Evolutionary conservation across 257 asterid genomes (phyloP), one percentile per base, ranked within the genome.

Genomic region (Nicotiana tomentosiformis): DNA sequence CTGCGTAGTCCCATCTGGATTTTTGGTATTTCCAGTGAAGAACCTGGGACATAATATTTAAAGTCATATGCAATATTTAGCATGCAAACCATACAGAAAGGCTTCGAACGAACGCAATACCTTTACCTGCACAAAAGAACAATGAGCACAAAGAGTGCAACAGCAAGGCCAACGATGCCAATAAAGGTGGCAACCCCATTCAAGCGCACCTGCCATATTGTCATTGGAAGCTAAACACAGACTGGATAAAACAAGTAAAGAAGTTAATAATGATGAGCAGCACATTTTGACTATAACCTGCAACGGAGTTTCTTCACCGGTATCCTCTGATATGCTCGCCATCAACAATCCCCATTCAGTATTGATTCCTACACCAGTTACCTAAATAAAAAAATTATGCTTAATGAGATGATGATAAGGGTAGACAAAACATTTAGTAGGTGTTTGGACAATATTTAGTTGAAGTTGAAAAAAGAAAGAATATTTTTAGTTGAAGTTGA

Each of bases 341-440:
- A 96, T 94, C 90, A 96, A 82, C 89, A 96, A 88, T 87, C 99
- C 99, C 99, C 99, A 96, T 81, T 96, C 99, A 15, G 99, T 96
- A 86, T 93, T 94, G 57, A 96, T 89, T 84, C 99, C 99, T 10
- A 96, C 98, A 82, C 97, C 97, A 82, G 98, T 95, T 66, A 93
- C 97, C 98, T 95, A 84, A 85, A 51, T 62, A 81, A 11, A 69
- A 39, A 74, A 66, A 60, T 8, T 39, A 65, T 53, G 65, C 56
- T 70, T 72, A 82, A 67, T 64, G 55, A 82, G 77, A 83, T 76
- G 30, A 5, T 4, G 64, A 76, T 51, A 37, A 76, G 49, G 65
- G 29, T 62, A 9, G 51, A 43, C 51, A 43, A 43, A 43, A 43
- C 51, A 43, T 43, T 43, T 43, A 43, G 51, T 43, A 43, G 11